These are phyloP conservation scores for Dactylonectria estremocensis DNA, from an alignment of 2,329 filamentous ascomycete species.

Conservation along the genomic window DNA sequence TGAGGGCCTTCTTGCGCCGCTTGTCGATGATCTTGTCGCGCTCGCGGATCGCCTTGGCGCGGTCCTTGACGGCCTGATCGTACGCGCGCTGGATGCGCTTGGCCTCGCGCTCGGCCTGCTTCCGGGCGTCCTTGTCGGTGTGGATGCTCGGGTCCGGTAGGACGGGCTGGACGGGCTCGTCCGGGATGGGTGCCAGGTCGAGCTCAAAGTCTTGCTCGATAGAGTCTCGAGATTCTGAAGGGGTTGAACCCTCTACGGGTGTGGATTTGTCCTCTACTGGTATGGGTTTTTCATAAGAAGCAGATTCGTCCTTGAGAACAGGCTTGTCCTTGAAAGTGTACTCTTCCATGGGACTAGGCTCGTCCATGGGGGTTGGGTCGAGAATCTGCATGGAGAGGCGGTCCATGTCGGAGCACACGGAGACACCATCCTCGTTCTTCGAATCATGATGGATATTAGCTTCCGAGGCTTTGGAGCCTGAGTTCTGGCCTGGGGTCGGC, in stretches of 20 bases:
- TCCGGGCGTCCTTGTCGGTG: conserved; percentile 75
- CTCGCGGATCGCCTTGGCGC: conserved; percentile 75
- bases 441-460: not conserved
- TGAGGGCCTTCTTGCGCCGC: conserved; percentile 61
- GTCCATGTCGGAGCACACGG: conserved; percentile 31
- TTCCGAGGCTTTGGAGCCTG: conserved; percentile 2
- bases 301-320: not conserved
- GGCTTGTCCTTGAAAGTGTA: not conserved
- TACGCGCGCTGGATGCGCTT: conserved; percentile 75
- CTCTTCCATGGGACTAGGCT: conserved; percentile 34
- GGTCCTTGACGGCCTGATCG: conserved; percentile 76
- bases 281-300: not conserved
- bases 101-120: conserved; percentile 79
- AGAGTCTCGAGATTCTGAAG: conserved; percentile 8
- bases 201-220: conserved; percentile 27
- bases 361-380: conserved; percentile 58
- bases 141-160: conserved; percentile 71
- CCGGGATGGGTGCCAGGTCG: conserved; percentile 56
- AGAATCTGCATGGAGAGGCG: conserved; percentile 53
- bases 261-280: not conserved
- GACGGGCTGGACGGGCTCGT: conserved; percentile 63
- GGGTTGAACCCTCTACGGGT: not conserved
- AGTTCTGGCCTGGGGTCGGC: conserved; percentile 7
- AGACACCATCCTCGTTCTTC: conserved; percentile 13
- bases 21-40: conserved; percentile 73